Conservation (phyloP, 768 basidiomycete genomes). For the Termitomyces sp. region DNA sequence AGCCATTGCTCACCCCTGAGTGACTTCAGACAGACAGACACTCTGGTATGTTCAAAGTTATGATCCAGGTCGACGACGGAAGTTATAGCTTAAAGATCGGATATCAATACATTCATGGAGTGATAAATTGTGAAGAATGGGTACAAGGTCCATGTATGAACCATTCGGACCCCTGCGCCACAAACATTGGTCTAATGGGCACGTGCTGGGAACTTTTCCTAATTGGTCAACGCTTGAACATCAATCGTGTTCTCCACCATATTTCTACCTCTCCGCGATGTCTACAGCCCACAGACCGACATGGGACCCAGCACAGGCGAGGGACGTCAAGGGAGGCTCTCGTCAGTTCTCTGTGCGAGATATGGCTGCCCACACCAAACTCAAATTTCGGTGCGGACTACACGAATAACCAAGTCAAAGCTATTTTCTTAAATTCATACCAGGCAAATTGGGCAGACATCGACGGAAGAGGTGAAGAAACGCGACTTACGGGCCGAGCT, state of each 20-base stretch:
- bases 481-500: slow-evolving; percentile 83
- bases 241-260: neutral
- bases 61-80: neutral
- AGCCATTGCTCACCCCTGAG: neutral
- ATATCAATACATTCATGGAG: neutral
- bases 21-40: neutral
- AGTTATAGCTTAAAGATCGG: neutral
- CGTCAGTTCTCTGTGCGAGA: slow-evolving; percentile 91
- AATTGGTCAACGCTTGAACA: neutral
- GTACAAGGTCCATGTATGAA: neutral
- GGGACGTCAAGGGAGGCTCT: slow-evolving; percentile 88
- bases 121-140: neutral
- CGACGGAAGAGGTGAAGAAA: slow-evolving; percentile 66
- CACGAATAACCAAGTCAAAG: neutral
- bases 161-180: too few relatives aligned
- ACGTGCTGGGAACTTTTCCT: slow-evolving; percentile 7
- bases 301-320: slow-evolving; percentile 96
- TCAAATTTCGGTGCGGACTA: slow-evolving; percentile 83
- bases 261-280: slow-evolving; percentile 37
- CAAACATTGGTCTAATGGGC: neutral
- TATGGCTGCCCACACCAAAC: slow-evolving; percentile 93
- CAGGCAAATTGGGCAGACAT: slow-evolving; percentile 90
- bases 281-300: slow-evolving; percentile 92
- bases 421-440: slow-evolving; percentile 1
- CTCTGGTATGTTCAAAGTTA: neutral